Conservation (phyloP, 495 filamentous ascomycete species). For the Penicillium silybi region DNA sequence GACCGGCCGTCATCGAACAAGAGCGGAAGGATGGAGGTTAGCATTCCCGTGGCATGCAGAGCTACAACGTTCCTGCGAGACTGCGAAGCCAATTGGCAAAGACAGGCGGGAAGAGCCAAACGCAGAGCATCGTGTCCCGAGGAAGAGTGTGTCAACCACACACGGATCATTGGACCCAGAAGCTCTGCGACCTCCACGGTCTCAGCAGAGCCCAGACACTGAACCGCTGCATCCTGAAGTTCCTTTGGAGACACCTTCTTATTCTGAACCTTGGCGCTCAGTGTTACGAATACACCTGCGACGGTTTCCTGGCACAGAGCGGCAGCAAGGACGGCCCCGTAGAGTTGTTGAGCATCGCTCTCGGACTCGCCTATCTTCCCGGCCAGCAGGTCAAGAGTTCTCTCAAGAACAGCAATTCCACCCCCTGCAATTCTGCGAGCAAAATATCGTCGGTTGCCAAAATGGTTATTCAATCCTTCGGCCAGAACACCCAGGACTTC, state of each 20-base stretch:
- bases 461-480: conserved; percentile 72
- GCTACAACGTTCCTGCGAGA: conserved; percentile 74
- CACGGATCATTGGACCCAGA: conserved; percentile 38
- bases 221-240: conserved; percentile 30
- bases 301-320: conserved; percentile 72
- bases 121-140: conserved; percentile 25
- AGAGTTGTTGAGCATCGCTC: conserved; percentile 68
- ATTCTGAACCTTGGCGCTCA: conserved; percentile 25
- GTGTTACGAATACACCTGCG: conserved; percentile 40
- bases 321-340: conserved; percentile 80
- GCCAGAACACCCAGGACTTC: conserved; percentile 67
- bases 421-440: conserved; percentile 65
- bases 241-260: conserved; percentile 12
- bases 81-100: conserved; percentile 43
- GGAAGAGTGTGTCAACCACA: conserved; percentile 37
- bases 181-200: conserved; percentile 41
- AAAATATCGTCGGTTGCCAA: conserved; percentile 86
- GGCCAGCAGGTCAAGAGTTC: conserved; percentile 57
- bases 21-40: conserved; percentile 67
- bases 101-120: conserved; percentile 37
- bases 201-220: conserved; percentile 35
- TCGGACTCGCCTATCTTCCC: conserved; percentile 49
- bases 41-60: conserved; percentile 71
- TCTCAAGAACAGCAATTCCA: conserved; percentile 73
- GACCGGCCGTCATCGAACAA: conserved; percentile 52